Percentiles rank a stretch among this genome's conserved stretches.
These are phyloP conservation scores for Wickerhamomyces xylosicus DNA, from an alignment of 805 yeast species.

Conservation along the genomic window DNA sequence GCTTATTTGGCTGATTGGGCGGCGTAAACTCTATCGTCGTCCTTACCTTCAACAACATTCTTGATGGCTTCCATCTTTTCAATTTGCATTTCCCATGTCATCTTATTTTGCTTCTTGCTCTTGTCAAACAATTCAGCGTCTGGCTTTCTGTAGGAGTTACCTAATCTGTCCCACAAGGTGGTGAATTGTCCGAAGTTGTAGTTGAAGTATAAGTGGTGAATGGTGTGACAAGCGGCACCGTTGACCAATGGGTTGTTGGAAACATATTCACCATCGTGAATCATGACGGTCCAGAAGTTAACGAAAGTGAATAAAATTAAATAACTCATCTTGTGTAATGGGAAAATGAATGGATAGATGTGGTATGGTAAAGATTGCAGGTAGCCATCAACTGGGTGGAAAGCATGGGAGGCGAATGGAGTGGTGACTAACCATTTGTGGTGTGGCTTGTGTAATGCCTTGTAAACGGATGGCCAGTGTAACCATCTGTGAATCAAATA, in stretches of 20 bases:
- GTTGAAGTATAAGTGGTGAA: conserved; percentile 94
- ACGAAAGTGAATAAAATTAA: conserved; percentile 79
- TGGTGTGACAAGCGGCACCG: conserved; percentile 98
- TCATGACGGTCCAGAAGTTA: conserved; percentile 97
- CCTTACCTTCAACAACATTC: conserved; percentile 67
- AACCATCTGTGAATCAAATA: conserved; percentile 87
- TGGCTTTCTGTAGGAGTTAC: conserved; percentile 88
- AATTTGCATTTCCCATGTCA: conserved; percentile 63
- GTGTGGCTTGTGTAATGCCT: conserved; percentile 86
- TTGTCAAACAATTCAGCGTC: conserved; percentile 77
- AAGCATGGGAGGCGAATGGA: conserved; percentile 96
- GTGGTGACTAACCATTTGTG: conserved; percentile 99
- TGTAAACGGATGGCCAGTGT: conserved; percentile 89
- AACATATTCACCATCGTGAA: conserved; percentile 94
- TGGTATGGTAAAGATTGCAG: conserved; percentile 91
- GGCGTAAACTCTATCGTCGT: conserved; percentile 63
- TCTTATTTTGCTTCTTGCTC: conserved; percentile 41
- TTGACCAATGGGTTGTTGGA: conserved; percentile 89
- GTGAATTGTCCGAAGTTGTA: conserved; percentile 98
- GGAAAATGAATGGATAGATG: conserved; percentile 83
- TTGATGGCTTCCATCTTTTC: conserved; percentile 71
- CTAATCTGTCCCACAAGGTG: conserved; percentile 95
- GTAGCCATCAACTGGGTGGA: conserved; percentile 97
- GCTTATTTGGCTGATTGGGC: conserved; percentile 26
- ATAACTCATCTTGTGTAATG: conserved; percentile 81